Evolutionary conservation across 2,329 filamentous ascomycete genomes (phyloP).

Genomic region (Atkinsonella hypoxylon): DNA sequence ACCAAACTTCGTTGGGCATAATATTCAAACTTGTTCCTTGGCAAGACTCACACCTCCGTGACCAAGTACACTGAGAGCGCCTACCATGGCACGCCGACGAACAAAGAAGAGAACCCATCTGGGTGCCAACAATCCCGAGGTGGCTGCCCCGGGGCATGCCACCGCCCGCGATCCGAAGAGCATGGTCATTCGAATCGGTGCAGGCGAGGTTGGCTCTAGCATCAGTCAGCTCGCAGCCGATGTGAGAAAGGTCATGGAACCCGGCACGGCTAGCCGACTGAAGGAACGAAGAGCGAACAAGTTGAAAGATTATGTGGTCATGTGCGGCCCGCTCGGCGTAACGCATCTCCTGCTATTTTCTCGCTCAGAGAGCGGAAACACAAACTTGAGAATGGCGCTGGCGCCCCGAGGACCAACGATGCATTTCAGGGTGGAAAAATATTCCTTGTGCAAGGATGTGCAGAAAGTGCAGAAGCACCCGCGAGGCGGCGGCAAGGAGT

Average conservation of each 20-base stretch:
- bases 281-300: slow-evolving; percentile 85
- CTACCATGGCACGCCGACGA: slow-evolving; percentile 63
- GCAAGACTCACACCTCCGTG: no score
- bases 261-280: slow-evolving; percentile 76
- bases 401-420: slow-evolving; percentile 86
- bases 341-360: slow-evolving; percentile 91
- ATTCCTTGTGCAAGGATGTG: slow-evolving; percentile 87
- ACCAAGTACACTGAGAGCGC: no score
- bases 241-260: slow-evolving; percentile 89
- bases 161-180: slow-evolving; percentile 70
- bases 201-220: slow-evolving; percentile 82
- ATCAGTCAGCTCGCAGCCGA: slow-evolving; percentile 86
- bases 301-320: slow-evolving; percentile 83
- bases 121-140: slow-evolving; percentile 49
- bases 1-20: not conserved
- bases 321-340: slow-evolving; percentile 89
- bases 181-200: slow-evolving; percentile 97
- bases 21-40: not conserved
- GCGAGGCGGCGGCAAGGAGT: slow-evolving; percentile 72
- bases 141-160: slow-evolving; percentile 45
- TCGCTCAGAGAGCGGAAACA: slow-evolving; percentile 78
- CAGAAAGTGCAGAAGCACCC: slow-evolving; percentile 73
- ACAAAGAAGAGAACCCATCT: slow-evolving; percentile 84
- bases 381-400: slow-evolving; percentile 77
- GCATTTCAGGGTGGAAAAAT: slow-evolving; percentile 88